Percentiles rank a stretch among this genome's conserved stretches.
Conservation (phyloP, 768 basidiomycete genomes). For the button mushroom (Agaricus bisporus) region DNA sequence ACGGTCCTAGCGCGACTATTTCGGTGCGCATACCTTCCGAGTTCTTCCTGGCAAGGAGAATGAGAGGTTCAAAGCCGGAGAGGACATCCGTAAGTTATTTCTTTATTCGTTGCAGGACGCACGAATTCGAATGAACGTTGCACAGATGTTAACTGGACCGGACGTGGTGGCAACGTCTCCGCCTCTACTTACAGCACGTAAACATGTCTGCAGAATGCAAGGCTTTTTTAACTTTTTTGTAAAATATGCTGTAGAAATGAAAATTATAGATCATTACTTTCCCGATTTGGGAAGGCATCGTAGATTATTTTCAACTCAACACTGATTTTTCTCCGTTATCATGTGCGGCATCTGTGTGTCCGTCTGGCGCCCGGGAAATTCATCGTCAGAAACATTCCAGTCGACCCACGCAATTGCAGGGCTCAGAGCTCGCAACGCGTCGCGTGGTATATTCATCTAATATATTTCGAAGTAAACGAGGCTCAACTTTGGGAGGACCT, state of each 20-base stretch:
- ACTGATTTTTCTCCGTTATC: background rate
- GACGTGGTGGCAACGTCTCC: constrained; percentile 92
- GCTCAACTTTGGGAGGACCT: constrained; percentile 37
- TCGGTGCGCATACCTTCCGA: constrained; percentile 97
- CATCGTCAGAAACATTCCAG: background rate
- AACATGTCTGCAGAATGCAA: constrained; percentile 11
- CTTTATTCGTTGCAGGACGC: background rate
- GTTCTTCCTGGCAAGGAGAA: constrained; percentile 92
- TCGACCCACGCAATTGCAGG: background rate
- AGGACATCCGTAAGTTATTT: constrained; percentile 77
- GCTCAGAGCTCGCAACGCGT: constrained; percentile 37
- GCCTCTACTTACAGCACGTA: constrained; percentile 75
- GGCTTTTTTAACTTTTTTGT: background rate
- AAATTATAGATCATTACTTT: background rate
- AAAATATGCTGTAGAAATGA: constrained; percentile 4
- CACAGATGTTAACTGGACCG: constrained; percentile 97
- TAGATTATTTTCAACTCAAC: background rate
- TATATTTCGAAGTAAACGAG: background rate
- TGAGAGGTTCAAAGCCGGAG: constrained; percentile 64
- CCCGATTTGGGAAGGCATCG: background rate
- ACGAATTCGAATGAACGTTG: background rate
- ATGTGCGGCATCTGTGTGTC: constrained; percentile 9
- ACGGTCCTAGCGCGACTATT: constrained; percentile 80
- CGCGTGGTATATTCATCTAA: constrained; percentile 43
- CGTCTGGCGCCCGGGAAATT: background rate